Evolutionary conservation across 768 basidiomycete genomes (phyloP), one percentile per base, ranked within the genome.

Genomic region (Rhodotorula kratochvilovae): DNA sequence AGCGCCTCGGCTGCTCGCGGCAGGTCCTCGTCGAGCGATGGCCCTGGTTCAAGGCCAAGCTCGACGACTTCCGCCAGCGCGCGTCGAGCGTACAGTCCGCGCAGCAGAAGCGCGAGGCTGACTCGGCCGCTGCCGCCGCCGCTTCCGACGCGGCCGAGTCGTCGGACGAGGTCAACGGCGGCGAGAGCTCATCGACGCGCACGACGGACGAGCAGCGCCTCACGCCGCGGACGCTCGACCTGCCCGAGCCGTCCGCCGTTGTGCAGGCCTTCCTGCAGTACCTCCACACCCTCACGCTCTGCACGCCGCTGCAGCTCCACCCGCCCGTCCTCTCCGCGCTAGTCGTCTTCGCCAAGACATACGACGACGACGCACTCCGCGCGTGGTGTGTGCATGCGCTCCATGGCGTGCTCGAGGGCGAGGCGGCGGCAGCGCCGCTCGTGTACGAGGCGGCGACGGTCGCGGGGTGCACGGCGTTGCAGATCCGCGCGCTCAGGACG

Each of bases 361-460:
- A 98, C 81, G 83, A 87, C 51, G 84, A 96, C 63, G 79, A 84
- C 5, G 87, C 94, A 78, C 82, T 99, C 29, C 86, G 88, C 73
- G 83, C 82, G 12, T 83, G 94, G 31, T 91, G 92, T 27, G 90
- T 90, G 76, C 94, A 98, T 80, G 91, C 92, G 10, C 91, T 97
- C 88, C 95, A 98, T 78, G 87, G 88, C 31, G 86, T 89, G 25
- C 81, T 97, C n/a, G 45, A 53, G 39, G 31, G 36, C 11, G 63
- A 59, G n/a, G 36, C 23, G 23, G 42, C 33, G n/a, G 48, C 35
- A 0, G 76, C 90, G 36, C 90, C 94, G 29, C 90, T 90, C 36
- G 89, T 97, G 55, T 97, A 97, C 79, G 93, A 96, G 79, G 92
- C 96, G 17, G 91, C 94, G 16, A 95, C 94, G 5, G 82, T 97